phyloP scores from a whole-genome alignment of 495 filamentous ascomycete genomes.

The Hypomontagnella monticulosa region DNA sequence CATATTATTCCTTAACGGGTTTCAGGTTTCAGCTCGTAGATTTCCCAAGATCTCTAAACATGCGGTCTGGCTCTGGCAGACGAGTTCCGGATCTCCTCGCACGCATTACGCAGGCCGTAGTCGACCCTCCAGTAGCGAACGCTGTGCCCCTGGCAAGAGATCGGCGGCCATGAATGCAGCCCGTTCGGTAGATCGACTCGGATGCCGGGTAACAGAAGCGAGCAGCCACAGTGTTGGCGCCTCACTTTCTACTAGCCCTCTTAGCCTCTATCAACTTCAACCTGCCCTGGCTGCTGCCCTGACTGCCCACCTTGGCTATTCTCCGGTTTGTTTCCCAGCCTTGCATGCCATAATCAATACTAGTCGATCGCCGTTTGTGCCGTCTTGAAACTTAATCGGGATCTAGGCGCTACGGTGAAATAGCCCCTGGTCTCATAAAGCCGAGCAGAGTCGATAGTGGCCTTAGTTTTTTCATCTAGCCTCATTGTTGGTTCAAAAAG shows the following conservation, averaged over 20 bases:
- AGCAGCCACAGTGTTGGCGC: slow-evolving; percentile 11
- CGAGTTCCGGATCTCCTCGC: slow-evolving; percentile 3
- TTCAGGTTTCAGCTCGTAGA: slow-evolving; percentile 21
- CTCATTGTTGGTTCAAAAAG: slow-evolving; percentile 2
- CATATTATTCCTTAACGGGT: no score
- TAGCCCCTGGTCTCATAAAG: slow-evolving; percentile 13
- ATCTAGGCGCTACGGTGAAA: neutral
- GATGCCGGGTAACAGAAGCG: slow-evolving; percentile 19
- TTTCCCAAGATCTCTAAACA: slow-evolving; percentile 26
- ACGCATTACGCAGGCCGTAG: neutral
- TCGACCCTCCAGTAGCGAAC: neutral
- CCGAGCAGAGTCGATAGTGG: neutral
- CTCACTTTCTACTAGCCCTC: slow-evolving; percentile 11
- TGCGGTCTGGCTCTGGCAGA: neutral
- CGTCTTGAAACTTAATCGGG: slow-evolving; percentile 18
- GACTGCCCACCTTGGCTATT: neutral
- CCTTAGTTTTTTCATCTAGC: slow-evolving; percentile 1
- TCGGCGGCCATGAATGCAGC: slow-evolving; percentile 28
- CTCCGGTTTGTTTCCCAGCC: slow-evolving; percentile 18
- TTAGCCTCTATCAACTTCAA: neutral
- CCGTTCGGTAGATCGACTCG: slow-evolving; percentile 35
- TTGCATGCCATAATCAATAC: slow-evolving; percentile 15
- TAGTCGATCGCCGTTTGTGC: slow-evolving; percentile 21
- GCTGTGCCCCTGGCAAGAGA: slow-evolving; percentile 7
- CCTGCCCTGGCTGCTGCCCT: neutral